Evolutionary conservation across 805 yeast genomes (phyloP), one percentile per base, ranked within the genome.

Genomic region (Saccharomyces eubayanus): DNA sequence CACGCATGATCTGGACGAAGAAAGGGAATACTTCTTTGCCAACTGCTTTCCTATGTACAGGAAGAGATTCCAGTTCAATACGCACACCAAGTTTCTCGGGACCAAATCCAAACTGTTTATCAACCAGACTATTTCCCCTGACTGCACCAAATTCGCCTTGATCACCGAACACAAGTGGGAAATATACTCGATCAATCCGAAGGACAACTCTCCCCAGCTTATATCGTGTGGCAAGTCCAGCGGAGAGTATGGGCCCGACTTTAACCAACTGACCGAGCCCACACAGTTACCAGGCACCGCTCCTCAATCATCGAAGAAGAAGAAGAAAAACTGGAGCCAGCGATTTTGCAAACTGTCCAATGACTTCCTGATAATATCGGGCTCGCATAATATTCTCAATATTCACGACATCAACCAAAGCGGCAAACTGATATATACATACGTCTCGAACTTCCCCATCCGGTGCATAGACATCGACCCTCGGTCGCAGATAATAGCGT

Each of bases 41-140:
- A 85, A 83, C 61, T 88, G 92, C 61, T 90, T 89, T 69, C 97
- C 97, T 0, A 80, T 83, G 53, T 87, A 85, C 64, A 76, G 96
- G 55, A 84, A 80, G 57, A 75, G 80, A 50, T 74, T 76, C 50
- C 81, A 81, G 47, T 77, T 77, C 62, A 71, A 74, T 28, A 79
- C 85, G 0, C 84, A 81, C 54, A 69, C 82, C 8, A 76, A 76
- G 49, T 72, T 80, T 52, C 71, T 81, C 31, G 65, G 78, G 50
- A 71, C 78, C 31, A 71, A 74, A 68, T 72, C 81, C 51, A 72
- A 77, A 70, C 57, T 77, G 59, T 72, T 79, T 64, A 74, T 82
- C 58, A 72, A 82, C 69, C 67, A 89, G 51, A 76, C 87, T 55
- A 75, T 82, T 47, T 76, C 94, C 8, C 82, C 84, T 9, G 86